These are phyloP conservation scores for Citrus trifoliata DNA, from an alignment of 345 rosid genomes.

Conservation along the genomic window DNA sequence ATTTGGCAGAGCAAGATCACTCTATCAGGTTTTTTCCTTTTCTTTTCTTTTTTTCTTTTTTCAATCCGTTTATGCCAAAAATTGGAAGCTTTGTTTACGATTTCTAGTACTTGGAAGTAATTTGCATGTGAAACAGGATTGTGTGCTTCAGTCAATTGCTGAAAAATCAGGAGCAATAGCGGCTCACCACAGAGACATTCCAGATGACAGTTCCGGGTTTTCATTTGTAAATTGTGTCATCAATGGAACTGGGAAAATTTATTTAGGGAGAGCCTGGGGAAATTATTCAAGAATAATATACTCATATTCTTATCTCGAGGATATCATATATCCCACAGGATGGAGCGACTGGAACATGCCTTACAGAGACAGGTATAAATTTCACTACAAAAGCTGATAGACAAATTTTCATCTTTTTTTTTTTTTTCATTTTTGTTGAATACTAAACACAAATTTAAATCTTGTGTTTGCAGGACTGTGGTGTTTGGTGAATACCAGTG, in stretches of 20 bases:
- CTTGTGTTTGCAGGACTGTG: constrained; percentile 49
- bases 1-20: constrained; percentile 75
- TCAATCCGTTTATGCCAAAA: background rate
- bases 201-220: constrained; percentile 69
- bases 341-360: constrained; percentile 86
- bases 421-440: background rate
- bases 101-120: background rate
- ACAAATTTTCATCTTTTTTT: background rate
- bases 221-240: constrained; percentile 72
- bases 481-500: constrained; percentile 77
- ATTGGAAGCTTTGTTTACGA: background rate
- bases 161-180: constrained; percentile 65
- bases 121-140: constrained; percentile 41
- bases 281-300: constrained; percentile 67
- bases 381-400: background rate
- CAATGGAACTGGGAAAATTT: constrained; percentile 70
- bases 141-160: constrained; percentile 69
- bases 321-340: constrained; percentile 61
- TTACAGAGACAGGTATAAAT: constrained; percentile 50
- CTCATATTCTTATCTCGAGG: constrained; percentile 61
- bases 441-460: background rate
- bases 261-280: constrained; percentile 95
- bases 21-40: constrained; percentile 47
- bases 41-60: too few species aligned
- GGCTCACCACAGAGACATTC: constrained; percentile 75